A percentile compares a stretch with the other conserved stretches of the same genome.
Evolutionary conservation across 495 filamentous ascomycete genomes (phyloP).

Genomic region (Penicillium bialowiezense): DNA sequence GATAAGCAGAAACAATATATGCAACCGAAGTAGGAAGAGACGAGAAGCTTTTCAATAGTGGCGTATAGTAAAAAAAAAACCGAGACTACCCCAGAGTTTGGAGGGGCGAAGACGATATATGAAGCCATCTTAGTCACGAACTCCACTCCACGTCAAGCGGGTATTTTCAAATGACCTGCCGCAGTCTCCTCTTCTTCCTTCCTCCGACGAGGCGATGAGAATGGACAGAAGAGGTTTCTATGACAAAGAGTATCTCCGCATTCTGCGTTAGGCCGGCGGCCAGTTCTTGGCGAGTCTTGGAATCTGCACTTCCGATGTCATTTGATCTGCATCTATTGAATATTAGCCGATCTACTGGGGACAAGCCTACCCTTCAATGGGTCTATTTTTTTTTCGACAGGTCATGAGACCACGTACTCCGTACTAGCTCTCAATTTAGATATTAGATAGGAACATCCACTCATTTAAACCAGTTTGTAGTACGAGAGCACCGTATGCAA

Average conservation of each 20-base stretch:
- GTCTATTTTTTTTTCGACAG: not conserved
- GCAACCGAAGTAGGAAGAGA: no score
- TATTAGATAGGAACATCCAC: no score
- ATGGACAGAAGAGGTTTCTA: slow-evolving; percentile 3
- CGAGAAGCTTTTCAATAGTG: no score
- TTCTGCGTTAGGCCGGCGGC: not conserved
- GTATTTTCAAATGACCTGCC: not conserved
- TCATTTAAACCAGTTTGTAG: no score
- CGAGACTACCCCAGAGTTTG: slow-evolving; percentile 22
- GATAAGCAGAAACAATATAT: no score
- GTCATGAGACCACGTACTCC: not conserved
- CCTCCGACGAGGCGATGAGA: not conserved
- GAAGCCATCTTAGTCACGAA: slow-evolving; percentile 5
- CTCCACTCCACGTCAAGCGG: slow-evolving; percentile 1
- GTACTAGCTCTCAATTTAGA: no score
- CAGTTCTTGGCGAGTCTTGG: slow-evolving; percentile 4
- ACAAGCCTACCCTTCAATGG: no score
- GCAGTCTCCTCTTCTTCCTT: not conserved
- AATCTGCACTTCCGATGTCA: slow-evolving; percentile 1
- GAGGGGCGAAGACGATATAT: slow-evolving; percentile 11
- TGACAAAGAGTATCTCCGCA: slow-evolving; percentile 10
- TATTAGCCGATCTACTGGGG: not conserved
- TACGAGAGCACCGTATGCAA: no score
- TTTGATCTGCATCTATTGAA: slow-evolving; percentile 6
- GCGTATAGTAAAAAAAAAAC: not conserved